Evolutionary conservation across 2,329 filamentous ascomycete species (phyloP).

Genomic region (Fusarium sulawesiense): DNA sequence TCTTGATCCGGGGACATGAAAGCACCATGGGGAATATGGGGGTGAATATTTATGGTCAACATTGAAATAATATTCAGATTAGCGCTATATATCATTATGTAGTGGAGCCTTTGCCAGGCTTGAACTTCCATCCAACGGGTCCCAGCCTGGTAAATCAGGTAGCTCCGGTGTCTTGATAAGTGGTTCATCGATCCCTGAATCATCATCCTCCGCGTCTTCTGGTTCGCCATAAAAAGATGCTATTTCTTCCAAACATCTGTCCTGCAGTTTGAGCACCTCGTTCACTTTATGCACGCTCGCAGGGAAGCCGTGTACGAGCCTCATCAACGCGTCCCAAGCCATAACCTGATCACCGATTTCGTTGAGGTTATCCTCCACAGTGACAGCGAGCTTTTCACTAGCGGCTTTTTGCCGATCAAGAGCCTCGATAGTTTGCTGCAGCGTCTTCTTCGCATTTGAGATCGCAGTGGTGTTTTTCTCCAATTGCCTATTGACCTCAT

Average conservation of each 20-base stretch:
- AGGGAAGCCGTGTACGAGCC: background rate
- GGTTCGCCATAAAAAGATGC: background rate
- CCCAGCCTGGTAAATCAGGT: background rate
- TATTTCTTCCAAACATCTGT: background rate
- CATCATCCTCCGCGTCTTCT: rapidly evolving
- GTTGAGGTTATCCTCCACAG: background rate
- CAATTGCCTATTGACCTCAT: background rate
- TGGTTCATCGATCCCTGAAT: background rate
- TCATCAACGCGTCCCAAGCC: background rate
- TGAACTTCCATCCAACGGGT: background rate
- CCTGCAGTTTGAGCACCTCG: background rate
- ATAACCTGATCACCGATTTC: background rate
- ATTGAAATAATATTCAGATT: background rate
- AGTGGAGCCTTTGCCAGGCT: background rate
- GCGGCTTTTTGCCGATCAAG: background rate
- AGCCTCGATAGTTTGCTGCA: background rate
- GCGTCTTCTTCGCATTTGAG: background rate
- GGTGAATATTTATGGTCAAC: background rate
- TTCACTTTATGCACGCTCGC: background rate
- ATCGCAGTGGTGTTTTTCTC: background rate
- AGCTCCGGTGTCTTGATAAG: background rate
- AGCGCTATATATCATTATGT: background rate
- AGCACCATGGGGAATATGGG: background rate
- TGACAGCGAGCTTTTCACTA: background rate
- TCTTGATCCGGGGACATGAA: slow-evolving; percentile 21